These are phyloP conservation scores for Blastocrithidia nonstop DNA, from an alignment of 208 protist species.

Conservation along the genomic window DNA sequence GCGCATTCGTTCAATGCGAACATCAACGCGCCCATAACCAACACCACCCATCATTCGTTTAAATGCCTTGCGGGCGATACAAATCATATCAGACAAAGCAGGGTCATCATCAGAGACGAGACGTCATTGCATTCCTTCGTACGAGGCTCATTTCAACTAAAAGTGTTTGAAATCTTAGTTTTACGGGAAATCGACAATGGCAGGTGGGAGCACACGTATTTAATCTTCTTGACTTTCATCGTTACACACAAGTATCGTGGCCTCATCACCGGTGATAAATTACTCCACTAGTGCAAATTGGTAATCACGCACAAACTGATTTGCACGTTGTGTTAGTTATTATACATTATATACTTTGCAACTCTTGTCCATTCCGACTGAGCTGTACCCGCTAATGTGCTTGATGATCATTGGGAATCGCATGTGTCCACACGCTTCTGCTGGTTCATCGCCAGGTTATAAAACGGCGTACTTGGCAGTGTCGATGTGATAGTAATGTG, in stretches of 20 bases:
- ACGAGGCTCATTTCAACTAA: conserved; percentile 80
- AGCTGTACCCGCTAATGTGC: conserved; percentile 83
- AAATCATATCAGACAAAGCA: conserved; percentile 38
- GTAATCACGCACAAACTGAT: conserved; percentile 56
- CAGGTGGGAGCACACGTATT: conserved; percentile 69
- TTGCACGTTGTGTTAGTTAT: conserved; percentile 27
- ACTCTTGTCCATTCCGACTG: conserved; percentile 79
- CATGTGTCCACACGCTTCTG: conserved; percentile 17
- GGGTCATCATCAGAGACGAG: conserved; percentile 45
- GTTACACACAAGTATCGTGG: conserved; percentile 61
- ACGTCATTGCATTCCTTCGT: conserved; percentile 78
- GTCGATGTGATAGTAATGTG: conserved; percentile 56
- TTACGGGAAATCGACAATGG: conserved; percentile 55
- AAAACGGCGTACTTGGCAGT: conserved; percentile 50
- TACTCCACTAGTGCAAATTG: conserved; percentile 79
- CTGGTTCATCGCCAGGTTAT: conserved; percentile 33
- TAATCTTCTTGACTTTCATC: conserved; percentile 50
- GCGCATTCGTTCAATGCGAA: conserved; percentile 79
- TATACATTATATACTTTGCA: conserved; percentile 64
- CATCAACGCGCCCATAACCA: conserved; percentile 75
- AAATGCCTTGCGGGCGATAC: conserved; percentile 59
- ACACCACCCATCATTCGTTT: conserved; percentile 81
- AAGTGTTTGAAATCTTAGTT: conserved; percentile 88
- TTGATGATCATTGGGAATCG: conserved; percentile 77
- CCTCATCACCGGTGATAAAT: conserved; percentile 80